phyloP scores from a whole-genome alignment of 257 asterid species.

The Orobanche coerulescens region DNA sequence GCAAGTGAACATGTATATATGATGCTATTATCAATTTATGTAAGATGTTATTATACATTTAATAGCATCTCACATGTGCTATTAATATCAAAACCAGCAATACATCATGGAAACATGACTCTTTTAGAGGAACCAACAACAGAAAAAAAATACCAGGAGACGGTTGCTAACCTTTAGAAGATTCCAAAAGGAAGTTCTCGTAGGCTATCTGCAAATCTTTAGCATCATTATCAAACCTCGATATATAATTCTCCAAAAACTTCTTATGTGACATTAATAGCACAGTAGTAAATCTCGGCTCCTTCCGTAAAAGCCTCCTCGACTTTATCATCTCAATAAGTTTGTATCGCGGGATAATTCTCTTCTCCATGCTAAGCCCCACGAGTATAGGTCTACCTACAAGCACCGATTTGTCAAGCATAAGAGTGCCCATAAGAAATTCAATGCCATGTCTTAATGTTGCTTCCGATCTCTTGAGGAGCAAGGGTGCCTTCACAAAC shows the following conservation, averaged over 20 bases:
- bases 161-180: too few species aligned
- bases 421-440: slow-evolving; percentile 3
- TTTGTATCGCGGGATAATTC: slow-evolving; percentile 10
- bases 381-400: background rate
- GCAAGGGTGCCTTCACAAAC: background rate
- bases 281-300: background rate
- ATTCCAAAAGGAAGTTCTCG: slow-evolving; percentile 1
- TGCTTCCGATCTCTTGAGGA: slow-evolving; percentile 12
- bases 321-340: slow-evolving; percentile 6
- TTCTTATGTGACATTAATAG: background rate
- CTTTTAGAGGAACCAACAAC: too few species aligned
- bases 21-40: too few species aligned
- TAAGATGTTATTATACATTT: too few species aligned
- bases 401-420: slow-evolving; percentile 13
- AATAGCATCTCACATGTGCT: too few species aligned
- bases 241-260: slow-evolving; percentile 14
- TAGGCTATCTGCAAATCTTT: slow-evolving; percentile 15
- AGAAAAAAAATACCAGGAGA: too few species aligned
- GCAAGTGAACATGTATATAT: too few species aligned
- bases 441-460: slow-evolving; percentile 9
- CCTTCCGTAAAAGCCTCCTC: background rate
- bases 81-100: too few species aligned
- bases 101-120: too few species aligned
- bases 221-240: slow-evolving; percentile 14
- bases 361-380: slow-evolving; percentile 16